phyloP scores from a whole-genome alignment of 2,329 filamentous ascomycete genomes.

The Claviceps sp. region DNA sequence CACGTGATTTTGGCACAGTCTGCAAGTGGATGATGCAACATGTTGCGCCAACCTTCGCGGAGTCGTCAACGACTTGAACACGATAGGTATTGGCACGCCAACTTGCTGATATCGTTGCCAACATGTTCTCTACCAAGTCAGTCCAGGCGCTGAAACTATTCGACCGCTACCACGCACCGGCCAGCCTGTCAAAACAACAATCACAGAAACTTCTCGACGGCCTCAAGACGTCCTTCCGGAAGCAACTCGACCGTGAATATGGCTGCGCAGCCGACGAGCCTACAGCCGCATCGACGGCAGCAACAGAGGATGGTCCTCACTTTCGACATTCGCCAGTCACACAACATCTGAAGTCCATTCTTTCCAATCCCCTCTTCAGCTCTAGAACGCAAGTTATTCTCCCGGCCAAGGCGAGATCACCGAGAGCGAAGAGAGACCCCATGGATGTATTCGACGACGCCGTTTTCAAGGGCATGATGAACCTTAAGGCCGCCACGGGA shows the following conservation, averaged over 20 bases:
- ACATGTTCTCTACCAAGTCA: slow-evolving; percentile 26
- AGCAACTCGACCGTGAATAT: slow-evolving; percentile 44
- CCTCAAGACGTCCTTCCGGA: slow-evolving; percentile 43
- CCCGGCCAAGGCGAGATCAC: slow-evolving; percentile 4
- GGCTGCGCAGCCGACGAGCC: slow-evolving; percentile 25
- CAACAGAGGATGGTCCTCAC: slow-evolving; percentile 8
- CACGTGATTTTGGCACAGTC: too few species aligned
- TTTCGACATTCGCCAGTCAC: slow-evolving; percentile 25
- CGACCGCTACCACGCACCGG: slow-evolving; percentile 35
- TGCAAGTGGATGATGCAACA: too few species aligned
- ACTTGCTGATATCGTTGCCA: not conserved
- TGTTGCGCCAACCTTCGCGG: too few species aligned
- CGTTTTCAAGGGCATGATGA: slow-evolving; percentile 44
- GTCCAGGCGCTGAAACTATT: slow-evolving; percentile 25
- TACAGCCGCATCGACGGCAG: slow-evolving; percentile 8
- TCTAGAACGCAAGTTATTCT: slow-evolving; percentile 16
- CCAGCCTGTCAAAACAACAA: slow-evolving; percentile 35
- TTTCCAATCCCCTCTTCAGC: slow-evolving; percentile 43
- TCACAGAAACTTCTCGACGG: slow-evolving; percentile 41
- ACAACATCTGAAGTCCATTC: slow-evolving; percentile 41
- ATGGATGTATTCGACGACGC: slow-evolving; percentile 44
- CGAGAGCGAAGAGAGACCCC: slow-evolving; percentile 24
- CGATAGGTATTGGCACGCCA: not conserved
- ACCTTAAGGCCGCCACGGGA: slow-evolving; percentile 35
- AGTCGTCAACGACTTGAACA: not conserved